Conservation (phyloP, 2,329 filamentous ascomycete genomes). For the Fusarium chlamydosporum region DNA sequence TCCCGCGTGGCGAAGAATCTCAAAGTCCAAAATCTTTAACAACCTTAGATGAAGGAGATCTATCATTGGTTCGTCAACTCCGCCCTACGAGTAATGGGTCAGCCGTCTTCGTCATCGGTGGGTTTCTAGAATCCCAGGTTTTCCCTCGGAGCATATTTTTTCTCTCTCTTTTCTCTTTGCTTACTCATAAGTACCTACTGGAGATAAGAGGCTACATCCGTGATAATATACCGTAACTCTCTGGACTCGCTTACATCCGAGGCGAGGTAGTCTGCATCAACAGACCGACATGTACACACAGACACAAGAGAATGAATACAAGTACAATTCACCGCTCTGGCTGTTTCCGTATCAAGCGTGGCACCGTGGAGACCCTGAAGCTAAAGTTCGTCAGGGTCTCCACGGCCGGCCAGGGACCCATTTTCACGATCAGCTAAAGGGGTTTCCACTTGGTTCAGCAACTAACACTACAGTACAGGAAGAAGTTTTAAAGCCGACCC, state of each 20-base stretch:
- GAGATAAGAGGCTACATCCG: slow-evolving; percentile 24
- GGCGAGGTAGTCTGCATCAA: slow-evolving; percentile 15
- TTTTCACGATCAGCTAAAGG: slow-evolving; percentile 26
- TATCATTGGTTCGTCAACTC: slow-evolving; percentile 25
- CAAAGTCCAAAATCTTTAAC: slow-evolving; percentile 13
- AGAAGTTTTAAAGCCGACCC: slow-evolving; percentile 31
- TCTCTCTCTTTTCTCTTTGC: not conserved
- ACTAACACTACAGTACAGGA: slow-evolving; percentile 6
- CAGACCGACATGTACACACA: slow-evolving; percentile 30
- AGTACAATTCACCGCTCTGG: slow-evolving; percentile 38
- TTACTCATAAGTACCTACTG: not conserved
- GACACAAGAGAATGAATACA: slow-evolving; percentile 16
- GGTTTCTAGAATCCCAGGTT: slow-evolving; percentile 36
- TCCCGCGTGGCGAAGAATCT: slow-evolving; percentile 33
- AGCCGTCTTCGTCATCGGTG: slow-evolving; percentile 37
- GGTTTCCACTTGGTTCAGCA: slow-evolving; percentile 36
- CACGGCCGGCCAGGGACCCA: slow-evolving; percentile 14
- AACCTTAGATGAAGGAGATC: slow-evolving; percentile 4
- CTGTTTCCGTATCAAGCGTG: slow-evolving; percentile 37
- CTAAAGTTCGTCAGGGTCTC: slow-evolving; percentile 32
- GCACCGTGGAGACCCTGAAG: slow-evolving; percentile 44
- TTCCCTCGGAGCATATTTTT: slow-evolving; percentile 7
- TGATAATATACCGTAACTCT: slow-evolving; percentile 1
- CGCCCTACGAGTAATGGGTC: slow-evolving; percentile 36
- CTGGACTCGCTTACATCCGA: slow-evolving; percentile 16